Conservation (phyloP, 2,329 filamentous ascomycete species). For the Neocucurbitaria cava region DNA sequence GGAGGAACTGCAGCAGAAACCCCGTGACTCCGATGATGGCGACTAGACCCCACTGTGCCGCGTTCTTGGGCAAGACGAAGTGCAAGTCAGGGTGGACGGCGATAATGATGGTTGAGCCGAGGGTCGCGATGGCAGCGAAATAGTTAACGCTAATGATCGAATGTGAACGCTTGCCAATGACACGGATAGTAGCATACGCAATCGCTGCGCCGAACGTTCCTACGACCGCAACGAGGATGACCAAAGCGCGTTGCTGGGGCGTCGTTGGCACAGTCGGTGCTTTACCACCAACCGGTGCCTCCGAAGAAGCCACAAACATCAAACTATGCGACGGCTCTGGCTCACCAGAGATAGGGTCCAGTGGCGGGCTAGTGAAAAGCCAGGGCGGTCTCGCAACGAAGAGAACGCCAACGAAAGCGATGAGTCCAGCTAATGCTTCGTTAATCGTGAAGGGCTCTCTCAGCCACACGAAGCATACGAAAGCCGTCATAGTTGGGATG, state of each 20-base stretch:
- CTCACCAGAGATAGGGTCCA: slow-evolving; percentile 40
- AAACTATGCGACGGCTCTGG: slow-evolving; percentile 18
- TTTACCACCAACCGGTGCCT: slow-evolving; percentile 1
- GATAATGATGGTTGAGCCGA: slow-evolving; percentile 69
- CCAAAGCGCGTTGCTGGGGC: slow-evolving; percentile 69
- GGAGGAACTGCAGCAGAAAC: slow-evolving; percentile 79
- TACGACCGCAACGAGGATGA: slow-evolving; percentile 72
- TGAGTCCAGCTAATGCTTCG: slow-evolving; percentile 75
- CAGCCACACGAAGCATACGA: slow-evolving; percentile 76
- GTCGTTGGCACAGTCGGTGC: slow-evolving; percentile 46
- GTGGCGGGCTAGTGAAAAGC: slow-evolving; percentile 51
- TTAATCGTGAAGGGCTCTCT: slow-evolving; percentile 76
- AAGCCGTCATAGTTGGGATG: slow-evolving; percentile 76
- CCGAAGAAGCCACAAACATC: background rate
- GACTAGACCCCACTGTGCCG: slow-evolving; percentile 70
- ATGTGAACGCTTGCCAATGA: slow-evolving; percentile 79
- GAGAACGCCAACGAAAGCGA: slow-evolving; percentile 78
- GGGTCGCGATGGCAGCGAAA: slow-evolving; percentile 71
- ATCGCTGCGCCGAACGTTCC: slow-evolving; percentile 76
- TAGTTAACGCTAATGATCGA: slow-evolving; percentile 83
- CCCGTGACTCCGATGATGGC: slow-evolving; percentile 72
- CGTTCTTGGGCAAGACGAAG: slow-evolving; percentile 61
- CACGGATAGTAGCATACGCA: slow-evolving; percentile 76
- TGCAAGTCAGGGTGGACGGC: slow-evolving; percentile 60
- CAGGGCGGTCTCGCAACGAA: slow-evolving; percentile 76